A percentile compares a stretch with the other conserved stretches of the same genome.
Conservation (phyloP, 441 rosid genomes). For the Adansonia madagascariensis region DNA sequence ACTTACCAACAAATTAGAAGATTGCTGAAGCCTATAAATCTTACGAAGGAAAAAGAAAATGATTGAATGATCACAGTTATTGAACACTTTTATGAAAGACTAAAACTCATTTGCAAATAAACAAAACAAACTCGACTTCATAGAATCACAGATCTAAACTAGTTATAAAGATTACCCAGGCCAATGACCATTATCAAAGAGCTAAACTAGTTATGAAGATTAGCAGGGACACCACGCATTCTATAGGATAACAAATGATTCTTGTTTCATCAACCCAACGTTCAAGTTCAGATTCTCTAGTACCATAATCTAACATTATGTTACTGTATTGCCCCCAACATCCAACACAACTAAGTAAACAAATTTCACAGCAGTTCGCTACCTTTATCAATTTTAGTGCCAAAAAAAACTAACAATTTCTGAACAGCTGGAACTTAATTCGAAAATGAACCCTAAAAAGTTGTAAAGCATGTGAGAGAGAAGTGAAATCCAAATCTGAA, state of each 20-base stretch:
- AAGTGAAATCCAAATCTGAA: background rate
- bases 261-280: background rate
- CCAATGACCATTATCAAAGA: background rate
- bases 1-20: background rate
- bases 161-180: background rate
- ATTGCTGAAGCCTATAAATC: background rate
- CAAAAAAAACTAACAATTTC: background rate
- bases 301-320: conserved; percentile 1
- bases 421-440: background rate
- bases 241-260: background rate
- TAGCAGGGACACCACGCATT: background rate
- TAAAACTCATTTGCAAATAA: background rate
- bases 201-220: background rate
- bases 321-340: conserved; percentile 2
- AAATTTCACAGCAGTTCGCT: background rate
- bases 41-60: background rate
- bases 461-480: background rate
- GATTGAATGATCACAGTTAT: background rate
- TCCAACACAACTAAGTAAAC: background rate
- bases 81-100: background rate
- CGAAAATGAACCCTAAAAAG: conserved; percentile 6
- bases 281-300: background rate
- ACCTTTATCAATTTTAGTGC: background rate
- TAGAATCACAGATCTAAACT: conserved; percentile 15
- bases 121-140: background rate